Conservation (phyloP, 2,329 filamentous ascomycete species). For the Xylaria sp. region DNA sequence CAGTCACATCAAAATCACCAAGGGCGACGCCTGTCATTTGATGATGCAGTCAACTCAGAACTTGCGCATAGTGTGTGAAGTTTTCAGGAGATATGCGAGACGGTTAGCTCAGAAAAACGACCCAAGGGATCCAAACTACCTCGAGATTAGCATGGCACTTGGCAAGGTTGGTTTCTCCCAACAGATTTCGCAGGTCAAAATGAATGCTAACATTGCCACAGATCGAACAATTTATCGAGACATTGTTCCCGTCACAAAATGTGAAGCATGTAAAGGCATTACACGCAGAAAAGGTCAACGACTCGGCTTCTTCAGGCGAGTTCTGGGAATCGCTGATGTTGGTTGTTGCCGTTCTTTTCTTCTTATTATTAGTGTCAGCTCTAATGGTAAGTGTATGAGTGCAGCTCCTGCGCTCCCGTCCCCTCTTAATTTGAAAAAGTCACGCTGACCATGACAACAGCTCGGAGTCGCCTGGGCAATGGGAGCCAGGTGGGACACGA, state of each 20-base stretch:
- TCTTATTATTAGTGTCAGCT: slow-evolving; percentile 76
- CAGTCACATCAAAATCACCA: slow-evolving; percentile 94
- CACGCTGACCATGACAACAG: slow-evolving; percentile 58
- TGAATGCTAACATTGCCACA: slow-evolving; percentile 52
- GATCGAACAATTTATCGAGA: slow-evolving; percentile 97
- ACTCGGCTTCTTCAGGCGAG: slow-evolving; percentile 58
- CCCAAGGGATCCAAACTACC: slow-evolving; percentile 89
- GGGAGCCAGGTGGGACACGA: slow-evolving; percentile 84
- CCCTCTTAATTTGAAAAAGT: neutral
- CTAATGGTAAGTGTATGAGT: slow-evolving; percentile 75
- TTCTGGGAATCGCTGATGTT: slow-evolving; percentile 73
- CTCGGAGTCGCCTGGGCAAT: slow-evolving; percentile 80
- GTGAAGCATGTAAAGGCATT: slow-evolving; percentile 66
- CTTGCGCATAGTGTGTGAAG: slow-evolving; percentile 79
- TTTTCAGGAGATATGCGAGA: slow-evolving; percentile 81
- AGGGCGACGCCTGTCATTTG: slow-evolving; percentile 89
- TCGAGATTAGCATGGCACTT: slow-evolving; percentile 91
- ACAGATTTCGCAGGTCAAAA: neutral
- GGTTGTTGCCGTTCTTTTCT: slow-evolving; percentile 71
- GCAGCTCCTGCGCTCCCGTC: neutral
- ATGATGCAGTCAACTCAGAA: slow-evolving; percentile 97
- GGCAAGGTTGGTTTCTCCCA: slow-evolving; percentile 71
- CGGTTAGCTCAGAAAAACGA: slow-evolving; percentile 95
- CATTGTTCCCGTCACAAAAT: slow-evolving; percentile 87
- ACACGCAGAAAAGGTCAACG: slow-evolving; percentile 54